A percentile compares a stretch with the other conserved stretches of the same genome.
These are phyloP conservation scores for Didymosphaeria variabile DNA, from an alignment of 2,329 filamentous ascomycete genomes.

Conservation along the genomic window DNA sequence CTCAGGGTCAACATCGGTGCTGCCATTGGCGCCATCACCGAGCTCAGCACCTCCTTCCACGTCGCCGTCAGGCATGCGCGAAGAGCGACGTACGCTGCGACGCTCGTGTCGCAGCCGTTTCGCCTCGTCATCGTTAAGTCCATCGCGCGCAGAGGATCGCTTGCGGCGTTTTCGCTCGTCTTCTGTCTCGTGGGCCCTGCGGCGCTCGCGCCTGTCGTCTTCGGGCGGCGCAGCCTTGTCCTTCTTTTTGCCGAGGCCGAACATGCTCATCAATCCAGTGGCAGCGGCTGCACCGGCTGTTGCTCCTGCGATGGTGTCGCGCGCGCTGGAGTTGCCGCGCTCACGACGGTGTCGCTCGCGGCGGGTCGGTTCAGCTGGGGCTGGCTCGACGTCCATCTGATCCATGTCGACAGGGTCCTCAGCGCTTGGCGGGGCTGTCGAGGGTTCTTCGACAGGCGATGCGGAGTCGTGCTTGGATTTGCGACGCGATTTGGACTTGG, in stretches of 20 bases:
- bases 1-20: conserved; percentile 44
- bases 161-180: conserved; percentile 50
- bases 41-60: conserved; percentile 20
- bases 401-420: conserved; percentile 56
- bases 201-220: conserved; percentile 44
- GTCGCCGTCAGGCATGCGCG: conserved; percentile 35
- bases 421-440: conserved; percentile 50
- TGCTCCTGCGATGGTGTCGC: conserved; percentile 57
- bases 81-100: conserved; percentile 42
- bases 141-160: conserved; percentile 46
- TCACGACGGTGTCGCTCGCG: conserved; percentile 55
- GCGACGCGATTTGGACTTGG: conserved; percentile 49
- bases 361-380: conserved; percentile 61
- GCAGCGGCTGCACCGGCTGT: conserved; percentile 53
- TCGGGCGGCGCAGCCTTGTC: conserved; percentile 36
- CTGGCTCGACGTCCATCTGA: conserved; percentile 48
- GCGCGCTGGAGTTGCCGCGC: conserved; percentile 69
- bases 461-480: conserved; percentile 53
- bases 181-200: conserved; percentile 47
- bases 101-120: conserved; percentile 49
- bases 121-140: conserved; percentile 47
- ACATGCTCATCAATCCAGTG: conserved; percentile 64
- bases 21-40: conserved; percentile 38
- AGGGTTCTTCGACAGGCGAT: conserved; percentile 44
- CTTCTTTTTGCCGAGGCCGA: conserved; percentile 53